Percentiles rank a stretch among this genome's conserved stretches.
These are phyloP conservation scores for Tripterygium wilfordii DNA, from an alignment of 177 flowering plant species.

Conservation along the genomic window DNA sequence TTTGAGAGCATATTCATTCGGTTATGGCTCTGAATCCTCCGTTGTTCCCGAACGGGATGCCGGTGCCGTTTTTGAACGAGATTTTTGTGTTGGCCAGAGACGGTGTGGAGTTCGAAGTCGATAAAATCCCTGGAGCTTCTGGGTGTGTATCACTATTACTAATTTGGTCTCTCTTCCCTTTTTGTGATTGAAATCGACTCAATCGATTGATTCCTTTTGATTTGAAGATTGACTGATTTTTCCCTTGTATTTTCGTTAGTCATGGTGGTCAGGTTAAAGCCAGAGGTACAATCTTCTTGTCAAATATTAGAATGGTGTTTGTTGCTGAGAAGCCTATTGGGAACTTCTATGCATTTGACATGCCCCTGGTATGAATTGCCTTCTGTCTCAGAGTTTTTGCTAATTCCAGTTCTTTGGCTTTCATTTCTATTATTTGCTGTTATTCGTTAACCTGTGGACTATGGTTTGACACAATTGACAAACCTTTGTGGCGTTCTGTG, in stretches of 20 bases:
- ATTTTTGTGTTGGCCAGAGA: constrained; percentile 77
- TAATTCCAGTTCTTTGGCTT: no score
- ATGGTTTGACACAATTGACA: no score
- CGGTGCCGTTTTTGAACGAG: constrained; percentile 76
- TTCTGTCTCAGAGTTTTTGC: no score
- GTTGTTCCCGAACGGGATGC: constrained; percentile 68
- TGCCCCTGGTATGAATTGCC: constrained; percentile 95
- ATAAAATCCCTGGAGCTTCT: constrained; percentile 91
- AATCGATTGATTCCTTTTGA: no score
- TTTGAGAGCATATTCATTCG: no score
- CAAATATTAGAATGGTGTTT: constrained; percentile 89
- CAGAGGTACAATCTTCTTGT: constrained; percentile 79
- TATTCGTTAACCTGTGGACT: no score
- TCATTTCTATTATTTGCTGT: no score
- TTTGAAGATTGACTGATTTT: background rate
- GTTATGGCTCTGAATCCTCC: constrained; percentile 84
- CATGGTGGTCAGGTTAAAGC: constrained; percentile 58
- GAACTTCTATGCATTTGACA: constrained; percentile 59
- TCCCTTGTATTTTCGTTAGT: constrained; percentile 23
- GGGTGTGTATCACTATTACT: no score
- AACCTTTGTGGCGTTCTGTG: no score
- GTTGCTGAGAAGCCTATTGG: constrained; percentile 74
- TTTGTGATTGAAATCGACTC: no score
- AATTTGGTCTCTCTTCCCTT: constrained; percentile 22
- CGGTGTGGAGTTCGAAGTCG: constrained; percentile 86